Conservation (phyloP, 495 filamentous ascomycete species). For the Amorphotheca resinae region DNA sequence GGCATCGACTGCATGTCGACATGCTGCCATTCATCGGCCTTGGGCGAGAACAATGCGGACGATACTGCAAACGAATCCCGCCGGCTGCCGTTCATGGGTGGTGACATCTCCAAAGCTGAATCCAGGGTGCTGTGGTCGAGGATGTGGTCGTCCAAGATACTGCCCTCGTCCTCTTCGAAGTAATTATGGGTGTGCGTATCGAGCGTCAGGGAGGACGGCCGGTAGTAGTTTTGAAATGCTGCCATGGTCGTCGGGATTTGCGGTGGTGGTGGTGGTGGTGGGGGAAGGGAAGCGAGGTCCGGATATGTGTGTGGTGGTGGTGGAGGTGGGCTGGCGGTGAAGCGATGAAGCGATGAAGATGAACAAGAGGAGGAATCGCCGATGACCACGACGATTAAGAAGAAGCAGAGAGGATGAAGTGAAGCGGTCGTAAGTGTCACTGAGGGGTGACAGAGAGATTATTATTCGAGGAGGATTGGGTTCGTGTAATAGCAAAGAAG, state of each 20-base stretch:
- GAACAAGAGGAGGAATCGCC: conserved; percentile 7
- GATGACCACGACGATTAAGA: conserved; percentile 7
- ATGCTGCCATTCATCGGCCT: conserved; percentile 64
- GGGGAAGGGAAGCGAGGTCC: conserved; percentile 14
- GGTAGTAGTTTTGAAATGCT: conserved; percentile 45
- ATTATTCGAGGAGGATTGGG: neutral
- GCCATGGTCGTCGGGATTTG: conserved; percentile 31
- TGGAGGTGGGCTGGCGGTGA: conserved; percentile 12
- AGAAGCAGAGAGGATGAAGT: no score
- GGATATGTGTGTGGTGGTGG: conserved; percentile 5
- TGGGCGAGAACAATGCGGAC: conserved; percentile 58
- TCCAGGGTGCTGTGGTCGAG: conserved; percentile 50
- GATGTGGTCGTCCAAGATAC: conserved; percentile 76
- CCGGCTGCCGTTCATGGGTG: conserved; percentile 51
- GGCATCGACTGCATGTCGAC: conserved; percentile 29
- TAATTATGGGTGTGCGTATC: conserved; percentile 48
- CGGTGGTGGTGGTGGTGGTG: neutral
- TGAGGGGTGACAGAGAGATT: conserved; percentile 1
- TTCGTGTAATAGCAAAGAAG: conserved; percentile 11
- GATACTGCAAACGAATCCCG: conserved; percentile 58
- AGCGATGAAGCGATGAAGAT: no score
- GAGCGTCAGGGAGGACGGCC: conserved; percentile 47
- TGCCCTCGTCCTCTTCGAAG: conserved; percentile 70
- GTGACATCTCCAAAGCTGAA: conserved; percentile 55
- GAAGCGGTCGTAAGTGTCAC: neutral